Evolutionary conservation across 2,329 filamentous ascomycete species (phyloP), one percentile per base, ranked within the genome.

Genomic region (Aspergillus jensenii): DNA sequence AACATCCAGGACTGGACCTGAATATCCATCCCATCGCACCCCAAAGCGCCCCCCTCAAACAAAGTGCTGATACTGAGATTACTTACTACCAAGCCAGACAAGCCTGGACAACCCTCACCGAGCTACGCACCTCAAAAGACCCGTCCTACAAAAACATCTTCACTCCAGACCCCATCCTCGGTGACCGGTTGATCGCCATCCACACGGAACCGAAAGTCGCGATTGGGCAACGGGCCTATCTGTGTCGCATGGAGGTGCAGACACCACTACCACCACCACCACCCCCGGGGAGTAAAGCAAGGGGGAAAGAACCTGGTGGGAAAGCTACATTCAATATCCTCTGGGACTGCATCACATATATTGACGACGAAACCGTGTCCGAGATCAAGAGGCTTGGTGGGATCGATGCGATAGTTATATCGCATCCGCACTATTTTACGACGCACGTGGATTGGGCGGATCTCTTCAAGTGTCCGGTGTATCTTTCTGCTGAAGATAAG

Each of bases 391-490:
- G 68, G 0, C 78, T 86, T 6, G 90, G 90, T 44, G 89, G 89
- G 0, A 68, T 96, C 12, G 77, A 78, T 35, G 90, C 87, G 0
- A 92, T 95, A 46, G 86, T 86, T 64, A 90, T 93, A 61, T 87
- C 83, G 11, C 90, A 96, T 74, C 91, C 91, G 52, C 91, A 96
- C 71, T 96, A 90, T 75, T 95, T 90, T 75, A 87, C 86, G 14
- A 89, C 90, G 3, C 88, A 91, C 71, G 73, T 90, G 0, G 84
- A 88, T 63, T 96, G 91, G 90, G 87, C 88, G 0, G 70, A 78
- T 45, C 80, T 81, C 0, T 93, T 95, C 64, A 64, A 75, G 4
- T 92, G 90, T 65, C 86, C 86, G 0, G 85, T 95, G 1, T 93
- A 90, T 66, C 68, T 91, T 1, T 80, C 87, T 0, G 72, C 73